Evolutionary conservation across 1,284 basidiomycete species (phyloP), one percentile per base, ranked within the genome.

Genomic region (Bondarzewia mesenterica): DNA sequence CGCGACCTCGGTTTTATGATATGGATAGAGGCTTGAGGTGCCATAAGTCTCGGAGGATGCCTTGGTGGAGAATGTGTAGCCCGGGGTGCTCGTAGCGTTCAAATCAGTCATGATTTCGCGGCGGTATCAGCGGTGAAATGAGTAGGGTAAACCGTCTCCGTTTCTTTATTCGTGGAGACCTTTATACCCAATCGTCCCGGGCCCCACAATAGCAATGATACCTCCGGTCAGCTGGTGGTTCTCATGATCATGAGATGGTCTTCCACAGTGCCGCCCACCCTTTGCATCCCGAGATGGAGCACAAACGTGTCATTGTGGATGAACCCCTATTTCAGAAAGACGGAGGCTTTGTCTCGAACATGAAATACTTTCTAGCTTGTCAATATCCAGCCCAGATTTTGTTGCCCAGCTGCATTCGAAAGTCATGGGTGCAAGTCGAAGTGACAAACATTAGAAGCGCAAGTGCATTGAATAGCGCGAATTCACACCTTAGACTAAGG

Each of bases 1-100:
- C 3, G 72, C 71, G 18, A 69, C 63, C 35, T 63, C 61, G 12
- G 64, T 60, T 22, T 67, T 67, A 49, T 75, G 71, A 57, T 69
- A 60, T 15, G 73, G 65, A 43, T 67, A 63, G n/a, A 74, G 58
- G 47, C 16, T 37, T 16, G 69, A 68, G 39, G 60, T 53, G 46
- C 49, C 29, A 29, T 48, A 25, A 26, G 51, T 41, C 42, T 53
- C 52, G 20, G 48, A 40, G 42, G 29, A 27, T n/a, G 49, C 50
- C 22, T 51, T 50, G 20, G 50, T 27, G 40, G 55, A 43, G 47
- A 61, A 62, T 20, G 54, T 56, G 47, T 61, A 54, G 20, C 59
- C 60, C 8, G 60, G 60, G 3, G 55, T 58, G 46, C 40, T 51
- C 16, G 51, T 57, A 46, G 50, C 36, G 41, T 56, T 57, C 47